These are phyloP conservation scores for Claviceps fusiformis DNA, from an alignment of 2,329 filamentous ascomycete genomes.

Conservation along the genomic window DNA sequence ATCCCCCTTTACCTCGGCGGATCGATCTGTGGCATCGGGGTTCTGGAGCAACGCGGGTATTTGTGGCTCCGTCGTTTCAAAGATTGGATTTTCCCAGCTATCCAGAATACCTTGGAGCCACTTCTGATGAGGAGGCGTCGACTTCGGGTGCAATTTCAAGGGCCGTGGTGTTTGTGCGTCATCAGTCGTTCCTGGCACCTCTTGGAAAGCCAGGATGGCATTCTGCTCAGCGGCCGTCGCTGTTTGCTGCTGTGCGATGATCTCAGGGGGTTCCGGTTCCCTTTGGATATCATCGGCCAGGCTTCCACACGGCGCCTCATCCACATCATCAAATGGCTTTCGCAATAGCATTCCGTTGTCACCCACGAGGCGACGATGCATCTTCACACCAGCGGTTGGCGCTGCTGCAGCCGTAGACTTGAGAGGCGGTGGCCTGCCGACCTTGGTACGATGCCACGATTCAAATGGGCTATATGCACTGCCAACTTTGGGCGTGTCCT, in stretches of 20 bases:
- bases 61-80: conserved; percentile 33
- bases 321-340: conserved; percentile 29
- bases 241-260: background rate
- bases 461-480: conserved; percentile 5
- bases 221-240: background rate
- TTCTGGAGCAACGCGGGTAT: conserved; percentile 29
- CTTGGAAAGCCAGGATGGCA: background rate
- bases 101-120: conserved; percentile 51
- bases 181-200: background rate
- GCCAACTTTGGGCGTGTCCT: background rate
- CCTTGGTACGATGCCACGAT: conserved; percentile 24
- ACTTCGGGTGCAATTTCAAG: conserved; percentile 4
- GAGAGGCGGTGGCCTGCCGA: conserved; percentile 11
- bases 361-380: conserved; percentile 20
- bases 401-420: background rate
- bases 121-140: conserved; percentile 13
- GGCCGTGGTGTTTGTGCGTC: background rate
- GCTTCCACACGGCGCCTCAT: background rate
- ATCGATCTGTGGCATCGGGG: background rate
- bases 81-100: conserved; percentile 66
- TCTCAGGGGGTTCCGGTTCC: too few species aligned
- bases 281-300: too few species aligned
- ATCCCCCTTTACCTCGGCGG: conserved; percentile 1
- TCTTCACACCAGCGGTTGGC: background rate
- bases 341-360: conserved; percentile 27